Evolutionary conservation across 331 rosid species (phyloP).

Genomic region (Ulmus americana): DNA sequence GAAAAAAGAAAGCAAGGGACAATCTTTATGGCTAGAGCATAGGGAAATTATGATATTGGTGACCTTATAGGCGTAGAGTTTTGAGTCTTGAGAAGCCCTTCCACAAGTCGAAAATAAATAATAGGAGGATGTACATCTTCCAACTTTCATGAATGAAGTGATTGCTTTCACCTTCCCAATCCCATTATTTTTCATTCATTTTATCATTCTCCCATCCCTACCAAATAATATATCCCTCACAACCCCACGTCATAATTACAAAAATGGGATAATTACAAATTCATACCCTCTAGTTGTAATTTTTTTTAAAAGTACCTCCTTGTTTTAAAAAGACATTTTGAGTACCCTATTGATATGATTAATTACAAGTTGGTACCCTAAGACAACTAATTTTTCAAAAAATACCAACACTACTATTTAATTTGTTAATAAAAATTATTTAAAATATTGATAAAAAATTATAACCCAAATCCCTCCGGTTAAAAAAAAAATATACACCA

Average conservation of each 20-base stretch:
- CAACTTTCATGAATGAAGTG: slow-evolving; percentile 16
- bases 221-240: slow-evolving; percentile 28
- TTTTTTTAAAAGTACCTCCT: too few relatives aligned
- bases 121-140: slow-evolving; percentile 18
- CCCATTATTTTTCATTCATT: not conserved
- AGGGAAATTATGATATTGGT: slow-evolving; percentile 22
- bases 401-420: too few relatives aligned
- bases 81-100: slow-evolving; percentile 14
- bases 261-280: not conserved
- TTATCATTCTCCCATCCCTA: slow-evolving; percentile 13
- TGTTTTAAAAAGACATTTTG: too few relatives aligned
- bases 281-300: too few relatives aligned
- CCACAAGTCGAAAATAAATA: slow-evolving; percentile 4
- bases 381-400: too few relatives aligned
- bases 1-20: not conserved
- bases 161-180: slow-evolving; percentile 18
- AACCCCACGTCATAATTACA: slow-evolving; percentile 13
- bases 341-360: too few relatives aligned
- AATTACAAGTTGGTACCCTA: too few relatives aligned
- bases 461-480: too few relatives aligned
- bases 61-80: slow-evolving; percentile 28
- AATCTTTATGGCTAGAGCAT: slow-evolving; percentile 5
- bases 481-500: too few relatives aligned
- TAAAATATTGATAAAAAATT: too few relatives aligned
- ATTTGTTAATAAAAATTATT: too few relatives aligned